Conservation (phyloP, 257 asterid genomes). For the Gynochthodes officinalis region DNA sequence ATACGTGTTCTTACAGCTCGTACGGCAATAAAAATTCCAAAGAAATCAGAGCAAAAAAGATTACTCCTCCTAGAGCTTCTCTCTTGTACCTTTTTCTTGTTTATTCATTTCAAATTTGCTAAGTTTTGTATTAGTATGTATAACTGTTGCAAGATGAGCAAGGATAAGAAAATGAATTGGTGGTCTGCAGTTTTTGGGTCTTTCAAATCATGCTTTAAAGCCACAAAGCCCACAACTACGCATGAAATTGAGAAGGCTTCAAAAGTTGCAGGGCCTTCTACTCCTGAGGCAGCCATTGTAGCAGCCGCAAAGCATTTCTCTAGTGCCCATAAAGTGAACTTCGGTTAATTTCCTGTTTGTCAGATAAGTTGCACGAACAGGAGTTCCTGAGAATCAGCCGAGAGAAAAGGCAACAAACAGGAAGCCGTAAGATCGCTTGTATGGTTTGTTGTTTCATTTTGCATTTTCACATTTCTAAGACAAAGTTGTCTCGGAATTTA, state of each 20-base stretch:
- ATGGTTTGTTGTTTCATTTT: no score
- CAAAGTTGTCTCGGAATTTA: no score
- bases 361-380: no score
- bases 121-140: not conserved
- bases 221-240: conserved; percentile 5
- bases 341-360: conserved; percentile 7
- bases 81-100: not conserved
- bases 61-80: no score
- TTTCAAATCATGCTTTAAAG: conserved; percentile 17
- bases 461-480: no score
- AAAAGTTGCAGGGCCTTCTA: conserved; percentile 15
- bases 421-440: no score
- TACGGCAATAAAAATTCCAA: not conserved
- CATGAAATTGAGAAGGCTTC: conserved; percentile 15
- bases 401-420: no score
- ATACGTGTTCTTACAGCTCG: not conserved
- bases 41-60: not conserved
- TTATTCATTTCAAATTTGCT: not conserved
- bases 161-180: conserved; percentile 3
- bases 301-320: conserved; percentile 53
- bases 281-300: conserved; percentile 37
- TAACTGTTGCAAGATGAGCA: not conserved
- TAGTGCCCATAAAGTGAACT: conserved; percentile 30
- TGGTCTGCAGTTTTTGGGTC: conserved; percentile 15
- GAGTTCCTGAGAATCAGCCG: no score